A percentile compares a stretch with the other conserved stretches of the same genome.
phyloP scores from a whole-genome alignment of 441 rosid species.

The Monsonia emarginata region DNA sequence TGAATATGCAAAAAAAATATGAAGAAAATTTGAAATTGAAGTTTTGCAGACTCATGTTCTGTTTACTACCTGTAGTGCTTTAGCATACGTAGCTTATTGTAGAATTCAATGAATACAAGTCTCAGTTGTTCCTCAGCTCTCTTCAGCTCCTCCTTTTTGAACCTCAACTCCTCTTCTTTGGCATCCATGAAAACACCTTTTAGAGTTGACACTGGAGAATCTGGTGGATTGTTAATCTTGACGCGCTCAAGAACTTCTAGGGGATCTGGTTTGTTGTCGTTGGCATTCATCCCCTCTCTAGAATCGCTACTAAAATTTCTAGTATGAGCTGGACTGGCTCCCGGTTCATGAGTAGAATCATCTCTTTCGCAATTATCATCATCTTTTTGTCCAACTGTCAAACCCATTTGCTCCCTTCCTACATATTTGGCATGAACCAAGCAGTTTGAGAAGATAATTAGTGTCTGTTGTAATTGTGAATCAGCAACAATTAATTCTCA shows the following conservation, averaged over 20 bases:
- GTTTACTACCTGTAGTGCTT: constrained; percentile 56
- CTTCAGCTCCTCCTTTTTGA: constrained; percentile 41
- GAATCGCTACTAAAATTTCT: constrained; percentile 24
- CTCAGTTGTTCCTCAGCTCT: constrained; percentile 45
- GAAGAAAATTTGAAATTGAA: neutral
- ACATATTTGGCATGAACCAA: neutral
- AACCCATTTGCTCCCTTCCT: neutral
- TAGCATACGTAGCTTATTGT: constrained; percentile 51
- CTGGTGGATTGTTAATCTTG: constrained; percentile 47
- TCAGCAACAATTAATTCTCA: too few species aligned
- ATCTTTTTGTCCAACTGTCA: neutral
- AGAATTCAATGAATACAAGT: constrained; percentile 48
- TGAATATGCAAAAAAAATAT: too few species aligned
- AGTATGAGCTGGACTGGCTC: constrained; percentile 4
- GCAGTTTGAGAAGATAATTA: neutral
- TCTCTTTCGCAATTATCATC: neutral
- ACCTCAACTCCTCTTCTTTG: constrained; percentile 26
- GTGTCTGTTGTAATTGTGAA: neutral
- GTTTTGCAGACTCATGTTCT: neutral
- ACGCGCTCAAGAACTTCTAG: constrained; percentile 47
- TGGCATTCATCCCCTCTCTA: constrained; percentile 14
- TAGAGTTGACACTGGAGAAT: constrained; percentile 42
- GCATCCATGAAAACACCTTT: constrained; percentile 33
- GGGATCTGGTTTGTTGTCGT: constrained; percentile 25
- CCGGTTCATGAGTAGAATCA: neutral